Evolutionary conservation across 2,329 filamentous ascomycete species (phyloP).

Genomic region (Berkeleyomyces basicola): DNA sequence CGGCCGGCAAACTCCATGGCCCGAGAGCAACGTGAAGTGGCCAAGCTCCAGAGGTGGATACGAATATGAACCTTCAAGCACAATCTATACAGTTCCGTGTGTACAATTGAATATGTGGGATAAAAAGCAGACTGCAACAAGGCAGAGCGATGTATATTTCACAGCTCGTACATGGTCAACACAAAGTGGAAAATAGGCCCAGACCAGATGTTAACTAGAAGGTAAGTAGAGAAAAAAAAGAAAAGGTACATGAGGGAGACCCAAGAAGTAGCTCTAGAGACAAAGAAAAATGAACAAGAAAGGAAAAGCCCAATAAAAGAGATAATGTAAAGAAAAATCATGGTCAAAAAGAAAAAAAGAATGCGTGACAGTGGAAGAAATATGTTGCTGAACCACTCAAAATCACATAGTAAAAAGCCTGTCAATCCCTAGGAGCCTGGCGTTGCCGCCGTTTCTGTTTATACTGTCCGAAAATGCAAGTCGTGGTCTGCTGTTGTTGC

Average conservation of each 20-base stretch:
- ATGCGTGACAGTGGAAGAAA: not conserved
- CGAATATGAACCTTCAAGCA: not conserved
- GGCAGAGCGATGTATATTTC: not conserved
- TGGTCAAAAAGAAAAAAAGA: conserved; percentile 1
- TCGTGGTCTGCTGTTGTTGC: conserved; percentile 1
- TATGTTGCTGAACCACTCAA: not conserved
- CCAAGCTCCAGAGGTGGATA: not conserved
- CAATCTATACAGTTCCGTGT: not conserved
- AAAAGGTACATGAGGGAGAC: not conserved
- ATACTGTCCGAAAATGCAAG: conserved; percentile 9
- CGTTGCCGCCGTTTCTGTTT: not conserved
- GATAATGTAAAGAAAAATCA: not conserved
- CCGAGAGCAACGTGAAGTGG: not conserved
- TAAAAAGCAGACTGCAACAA: not conserved
- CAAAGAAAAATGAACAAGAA: not conserved
- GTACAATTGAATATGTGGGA: not conserved
- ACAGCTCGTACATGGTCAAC: not conserved
- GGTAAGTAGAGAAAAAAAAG: not conserved
- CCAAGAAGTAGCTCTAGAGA: not conserved
- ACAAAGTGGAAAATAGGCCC: not conserved
- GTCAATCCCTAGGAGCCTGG: not conserved
- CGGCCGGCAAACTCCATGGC: not conserved
- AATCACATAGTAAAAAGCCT: not conserved
- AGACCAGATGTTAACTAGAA: not conserved
- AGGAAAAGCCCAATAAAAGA: not conserved